These are phyloP conservation scores for Tolypocladium ovalisporum DNA, from an alignment of 2,329 filamentous ascomycete genomes.

Conservation along the genomic window DNA sequence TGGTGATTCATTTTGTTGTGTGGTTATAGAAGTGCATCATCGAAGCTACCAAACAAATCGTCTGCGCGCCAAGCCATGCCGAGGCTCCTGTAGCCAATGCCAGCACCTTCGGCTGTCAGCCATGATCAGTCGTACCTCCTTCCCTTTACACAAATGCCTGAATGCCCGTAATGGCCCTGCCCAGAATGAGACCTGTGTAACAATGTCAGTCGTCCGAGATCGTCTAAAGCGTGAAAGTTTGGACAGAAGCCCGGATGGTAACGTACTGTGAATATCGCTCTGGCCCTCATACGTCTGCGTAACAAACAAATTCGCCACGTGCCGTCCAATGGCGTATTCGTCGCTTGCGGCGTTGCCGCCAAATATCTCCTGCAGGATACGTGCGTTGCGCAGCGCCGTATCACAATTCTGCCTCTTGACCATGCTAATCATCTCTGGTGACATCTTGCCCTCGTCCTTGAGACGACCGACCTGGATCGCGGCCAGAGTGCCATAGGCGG, in stretches of 20 bases:
- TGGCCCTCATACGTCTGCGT: constrained; percentile 98
- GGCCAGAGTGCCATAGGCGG: constrained; percentile 81
- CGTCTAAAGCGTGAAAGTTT: background rate
- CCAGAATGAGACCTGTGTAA: constrained; percentile 53
- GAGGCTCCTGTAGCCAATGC: background rate
- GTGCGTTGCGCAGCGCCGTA: constrained; percentile 66
- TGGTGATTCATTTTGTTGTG: background rate
- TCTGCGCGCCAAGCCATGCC: background rate
- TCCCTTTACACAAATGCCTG: constrained; percentile 60
- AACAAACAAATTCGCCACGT: constrained; percentile 93
- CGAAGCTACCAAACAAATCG: background rate
- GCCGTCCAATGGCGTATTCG: constrained; percentile 88
- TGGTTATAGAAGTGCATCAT: too few relatives aligned
- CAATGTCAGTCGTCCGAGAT: background rate
- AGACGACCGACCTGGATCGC: constrained; percentile 83
- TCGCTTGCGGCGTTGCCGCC: constrained; percentile 97
- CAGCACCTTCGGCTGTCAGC: constrained; percentile 2
- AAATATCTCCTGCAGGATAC: constrained; percentile 85
- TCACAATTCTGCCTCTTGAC: constrained; percentile 98
- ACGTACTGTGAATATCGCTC: constrained; percentile 91
- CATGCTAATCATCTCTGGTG: constrained; percentile 94
- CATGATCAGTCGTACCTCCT: background rate
- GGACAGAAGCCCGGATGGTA: background rate
- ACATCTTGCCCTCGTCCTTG: constrained; percentile 80
- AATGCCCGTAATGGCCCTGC: constrained; percentile 59